Conservation (phyloP, 2,329 filamentous ascomycete species). For the Clonostachys rosea region DNA sequence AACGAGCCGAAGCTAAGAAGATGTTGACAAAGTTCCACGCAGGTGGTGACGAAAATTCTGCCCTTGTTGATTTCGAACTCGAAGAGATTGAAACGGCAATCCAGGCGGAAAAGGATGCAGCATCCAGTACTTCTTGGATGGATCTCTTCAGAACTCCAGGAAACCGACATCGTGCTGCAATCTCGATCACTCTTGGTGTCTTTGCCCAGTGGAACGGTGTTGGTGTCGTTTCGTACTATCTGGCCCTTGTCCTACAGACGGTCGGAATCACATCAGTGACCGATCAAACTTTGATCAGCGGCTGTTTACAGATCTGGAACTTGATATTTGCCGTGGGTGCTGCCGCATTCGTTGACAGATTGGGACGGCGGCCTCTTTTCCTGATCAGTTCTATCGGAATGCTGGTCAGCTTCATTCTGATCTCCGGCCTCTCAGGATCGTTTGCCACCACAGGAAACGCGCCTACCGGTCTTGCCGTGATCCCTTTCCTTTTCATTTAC, state of each 20-base stretch:
- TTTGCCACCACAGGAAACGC: slow-evolving; percentile 16
- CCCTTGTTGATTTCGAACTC: not conserved
- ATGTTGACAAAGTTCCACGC: slow-evolving; percentile 9
- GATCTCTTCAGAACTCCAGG: slow-evolving; percentile 30
- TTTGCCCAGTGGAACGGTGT: slow-evolving; percentile 22
- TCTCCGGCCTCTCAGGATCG: slow-evolving; percentile 30
- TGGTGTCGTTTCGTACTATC: slow-evolving; percentile 31
- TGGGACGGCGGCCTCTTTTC: slow-evolving; percentile 41
- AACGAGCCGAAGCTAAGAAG: slow-evolving; percentile 37
- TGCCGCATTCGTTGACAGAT: slow-evolving; percentile 37
- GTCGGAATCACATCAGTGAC: slow-evolving; percentile 32
- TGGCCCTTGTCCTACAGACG: slow-evolving; percentile 33
- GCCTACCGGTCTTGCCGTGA: slow-evolving; percentile 34
- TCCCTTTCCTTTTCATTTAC: slow-evolving; percentile 43
- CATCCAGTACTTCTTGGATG: slow-evolving; percentile 33
- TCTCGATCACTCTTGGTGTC: slow-evolving; percentile 13
- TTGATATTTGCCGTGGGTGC: slow-evolving; percentile 20
- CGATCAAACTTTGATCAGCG: slow-evolving; percentile 26
- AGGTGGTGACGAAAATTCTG: slow-evolving; percentile 14
- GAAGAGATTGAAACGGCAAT: not conserved
- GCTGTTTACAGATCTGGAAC: slow-evolving; percentile 35
- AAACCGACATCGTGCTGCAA: slow-evolving; percentile 13
- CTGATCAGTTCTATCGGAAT: slow-evolving; percentile 28
- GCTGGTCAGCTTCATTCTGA: slow-evolving; percentile 24
- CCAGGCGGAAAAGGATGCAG: slow-evolving; percentile 8